Percentiles rank a stretch among this genome's conserved stretches.
phyloP scores from a whole-genome alignment of 345 rosid genomes.

The Salix brachista region DNA sequence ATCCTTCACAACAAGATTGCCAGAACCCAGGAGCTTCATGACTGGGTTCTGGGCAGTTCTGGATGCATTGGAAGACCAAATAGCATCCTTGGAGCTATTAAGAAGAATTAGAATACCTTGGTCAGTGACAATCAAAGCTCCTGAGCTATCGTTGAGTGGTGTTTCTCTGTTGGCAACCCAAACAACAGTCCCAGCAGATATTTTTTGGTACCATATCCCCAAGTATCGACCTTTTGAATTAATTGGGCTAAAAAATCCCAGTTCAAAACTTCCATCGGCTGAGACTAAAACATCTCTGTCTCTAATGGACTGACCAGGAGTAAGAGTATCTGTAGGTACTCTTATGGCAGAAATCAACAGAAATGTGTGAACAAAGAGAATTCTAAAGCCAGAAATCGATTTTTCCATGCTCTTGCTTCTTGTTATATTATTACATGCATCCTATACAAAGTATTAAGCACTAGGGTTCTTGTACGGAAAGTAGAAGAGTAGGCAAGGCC shows the following conservation, averaged over 20 bases:
- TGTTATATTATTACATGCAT: too few species aligned
- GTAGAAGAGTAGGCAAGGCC: too few species aligned
- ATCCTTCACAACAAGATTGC: slow-evolving; percentile 26
- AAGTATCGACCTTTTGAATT: slow-evolving; percentile 11
- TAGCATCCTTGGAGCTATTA: slow-evolving; percentile 3
- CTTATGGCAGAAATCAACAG: not conserved
- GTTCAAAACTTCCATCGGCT: slow-evolving; percentile 14
- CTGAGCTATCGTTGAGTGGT: slow-evolving; percentile 9
- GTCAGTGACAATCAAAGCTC: slow-evolving; percentile 6
- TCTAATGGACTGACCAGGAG: slow-evolving; percentile 13
- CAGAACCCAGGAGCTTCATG: slow-evolving; percentile 23
- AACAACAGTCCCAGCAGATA: slow-evolving; percentile 13
- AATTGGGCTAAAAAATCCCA: slow-evolving; percentile 20
- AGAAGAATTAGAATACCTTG: slow-evolving; percentile 23
- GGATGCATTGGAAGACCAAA: slow-evolving; percentile 26
- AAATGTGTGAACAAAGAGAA: not conserved
- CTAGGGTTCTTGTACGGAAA: too few species aligned
- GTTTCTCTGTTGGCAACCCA: slow-evolving; percentile 31
- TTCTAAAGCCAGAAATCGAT: not conserved
- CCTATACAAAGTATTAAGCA: too few species aligned
- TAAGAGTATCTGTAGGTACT: slow-evolving; percentile 5
- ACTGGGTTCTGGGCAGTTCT: slow-evolving; percentile 1
- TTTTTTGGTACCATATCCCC: slow-evolving; percentile 29
- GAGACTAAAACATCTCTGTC: slow-evolving; percentile 20
- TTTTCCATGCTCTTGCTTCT: too few species aligned